Conservation (phyloP, 1,284 basidiomycete genomes). For the Malassezia psittaci region DNA sequence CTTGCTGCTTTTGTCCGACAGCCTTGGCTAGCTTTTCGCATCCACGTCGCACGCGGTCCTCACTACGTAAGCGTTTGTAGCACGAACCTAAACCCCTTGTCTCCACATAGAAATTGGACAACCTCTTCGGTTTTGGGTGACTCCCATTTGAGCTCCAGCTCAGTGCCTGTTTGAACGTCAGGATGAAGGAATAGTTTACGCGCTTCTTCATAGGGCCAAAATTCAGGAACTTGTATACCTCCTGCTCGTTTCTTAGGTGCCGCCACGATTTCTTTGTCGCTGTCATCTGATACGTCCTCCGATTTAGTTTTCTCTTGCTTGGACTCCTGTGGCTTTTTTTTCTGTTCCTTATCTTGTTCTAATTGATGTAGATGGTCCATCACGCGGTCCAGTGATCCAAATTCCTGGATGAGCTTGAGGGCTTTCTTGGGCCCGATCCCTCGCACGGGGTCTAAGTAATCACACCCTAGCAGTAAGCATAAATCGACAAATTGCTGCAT, state of each 20-base stretch:
- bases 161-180: constrained; percentile 72
- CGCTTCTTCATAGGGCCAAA: constrained; percentile 94
- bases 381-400: constrained; percentile 69
- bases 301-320: constrained; percentile 55
- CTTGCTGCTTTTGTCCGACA: constrained; percentile 85
- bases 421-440: constrained; percentile 93
- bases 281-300: constrained; percentile 8
- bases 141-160: constrained; percentile 94
- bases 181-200: constrained; percentile 80
- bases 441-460: constrained; percentile 92
- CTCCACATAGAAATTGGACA: constrained; percentile 81
- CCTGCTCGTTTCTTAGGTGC: constrained; percentile 51
- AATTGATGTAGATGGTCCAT: constrained; percentile 72
- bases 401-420: constrained; percentile 79
- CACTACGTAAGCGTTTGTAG: constrained; percentile 54
- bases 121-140: constrained; percentile 85
- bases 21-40: constrained; percentile 83
- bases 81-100: constrained; percentile 90
- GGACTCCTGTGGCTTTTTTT: constrained; percentile 11
- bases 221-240: constrained; percentile 61
- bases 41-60: constrained; percentile 89
- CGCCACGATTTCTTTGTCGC: constrained; percentile 13
- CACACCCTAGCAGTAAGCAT: constrained; percentile 91
- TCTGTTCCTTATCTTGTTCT: constrained; percentile 41
- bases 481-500: constrained; percentile 93